Base-by-base conservation (phyloP, 306 rosid genomes). In the Comarum palustre region DNA sequence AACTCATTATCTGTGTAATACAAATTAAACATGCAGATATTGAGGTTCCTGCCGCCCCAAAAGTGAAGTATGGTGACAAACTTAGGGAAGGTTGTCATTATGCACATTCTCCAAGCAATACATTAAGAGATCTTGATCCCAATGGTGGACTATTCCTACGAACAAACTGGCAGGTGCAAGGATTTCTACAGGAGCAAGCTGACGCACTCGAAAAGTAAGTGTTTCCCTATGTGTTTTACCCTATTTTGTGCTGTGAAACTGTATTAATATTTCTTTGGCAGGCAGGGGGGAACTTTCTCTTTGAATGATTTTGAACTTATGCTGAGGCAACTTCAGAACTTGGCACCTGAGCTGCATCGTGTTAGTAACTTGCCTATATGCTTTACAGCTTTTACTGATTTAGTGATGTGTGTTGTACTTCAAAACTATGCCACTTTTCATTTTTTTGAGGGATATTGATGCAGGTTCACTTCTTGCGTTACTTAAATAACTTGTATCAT, bases 311-410 rank as follows among this genome's bases (percentile, higher is more conserved):
- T 94, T 76, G 97, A 91, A 77, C 69, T 73, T 67, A 78, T 88
- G 73, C 75, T 94, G 65, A 84, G 67, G 75, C 96, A 91, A 81
- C 92, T 94, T 78, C 96, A 89, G 43, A 94, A 85, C 75, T 82
- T 88, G 81, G 98, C 98, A 27, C 98, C 97, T 9, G 96, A 94
- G 83, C 91, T 94, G 20, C 98, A 94, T 83, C 92, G 96, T 46
- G 96, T 89, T 77, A 84, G 87, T 79, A 66, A 69, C 63, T 57
- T 52, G 38, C 66, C 43, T 43, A 43, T 22, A 15, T 54, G 20
- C n/a, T 71, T 39, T 36, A 36, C 41, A 36, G 41, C 7, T 6
- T 36, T 36, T 55, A 8, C 69, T 58, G 74, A 2, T 14, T 55
- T 48, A 3, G 34, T 25, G 16, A 31, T 48, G 24, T 39, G 39